Conservation (phyloP, 2,329 filamentous ascomycete species). For the Hypoxylon sp. region DNA sequence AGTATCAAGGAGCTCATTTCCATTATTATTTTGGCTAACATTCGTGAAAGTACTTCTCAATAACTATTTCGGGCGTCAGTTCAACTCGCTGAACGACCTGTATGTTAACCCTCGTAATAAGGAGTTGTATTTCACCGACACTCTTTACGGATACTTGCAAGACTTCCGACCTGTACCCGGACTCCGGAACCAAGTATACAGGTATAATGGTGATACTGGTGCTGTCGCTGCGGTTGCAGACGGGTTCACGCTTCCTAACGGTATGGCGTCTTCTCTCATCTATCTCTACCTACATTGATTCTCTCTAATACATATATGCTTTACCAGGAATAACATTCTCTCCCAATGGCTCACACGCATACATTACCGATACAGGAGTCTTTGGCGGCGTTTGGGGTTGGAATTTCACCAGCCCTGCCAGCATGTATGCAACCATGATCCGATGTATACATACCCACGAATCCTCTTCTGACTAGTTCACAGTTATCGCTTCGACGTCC, state of each 20-base stretch:
- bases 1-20: constrained; percentile 22
- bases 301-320: constrained; percentile 6
- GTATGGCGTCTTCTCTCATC: constrained; percentile 42
- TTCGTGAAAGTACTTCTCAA: constrained; percentile 62
- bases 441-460: neutral
- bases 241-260: constrained; percentile 68
- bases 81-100: constrained; percentile 72
- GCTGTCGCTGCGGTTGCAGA: constrained; percentile 69
- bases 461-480: constrained; percentile 3
- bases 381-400: constrained; percentile 59
- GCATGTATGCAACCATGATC: constrained; percentile 58
- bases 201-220: constrained; percentile 64
- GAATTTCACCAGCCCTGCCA: constrained; percentile 58
- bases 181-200: constrained; percentile 70
- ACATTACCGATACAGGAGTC: constrained; percentile 70
- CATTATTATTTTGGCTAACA: constrained; percentile 8
- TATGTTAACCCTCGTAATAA: constrained; percentile 65
- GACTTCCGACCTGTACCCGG: constrained; percentile 67
- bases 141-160: constrained; percentile 69
- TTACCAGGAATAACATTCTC: constrained; percentile 65
- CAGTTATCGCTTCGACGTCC: constrained; percentile 63
- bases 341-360: constrained; percentile 64
- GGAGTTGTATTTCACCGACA: constrained; percentile 76
- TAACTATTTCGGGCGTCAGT: constrained; percentile 70
- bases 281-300: neutral